Percentiles rank a stretch among this genome's conserved stretches.
These are phyloP conservation scores for Lactarius trivialis DNA, from an alignment of 768 basidiomycete species.

Conservation along the genomic window DNA sequence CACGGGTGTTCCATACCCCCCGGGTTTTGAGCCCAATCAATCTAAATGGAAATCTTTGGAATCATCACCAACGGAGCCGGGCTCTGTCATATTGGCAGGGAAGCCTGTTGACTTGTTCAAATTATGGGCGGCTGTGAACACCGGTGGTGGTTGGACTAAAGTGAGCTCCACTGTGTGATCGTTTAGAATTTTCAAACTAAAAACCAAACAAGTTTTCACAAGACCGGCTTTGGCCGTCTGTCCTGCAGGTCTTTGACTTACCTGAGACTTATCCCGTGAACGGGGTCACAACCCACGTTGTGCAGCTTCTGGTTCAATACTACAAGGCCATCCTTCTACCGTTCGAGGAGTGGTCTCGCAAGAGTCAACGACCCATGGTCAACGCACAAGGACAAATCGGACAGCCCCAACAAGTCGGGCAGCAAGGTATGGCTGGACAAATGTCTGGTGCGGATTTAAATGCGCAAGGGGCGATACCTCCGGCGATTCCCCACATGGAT, in stretches of 20 bases:
- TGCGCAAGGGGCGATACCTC: conserved; percentile 15
- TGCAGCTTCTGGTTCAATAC: conserved; percentile 47
- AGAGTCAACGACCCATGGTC: conserved; percentile 51
- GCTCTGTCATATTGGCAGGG: conserved; percentile 61
- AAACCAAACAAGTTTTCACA: conserved; percentile 15
- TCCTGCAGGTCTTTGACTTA: conserved; percentile 39
- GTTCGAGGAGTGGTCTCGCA: conserved; percentile 67
- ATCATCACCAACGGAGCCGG: conserved; percentile 47
- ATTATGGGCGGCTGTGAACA: conserved; percentile 56
- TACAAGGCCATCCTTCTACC: conserved; percentile 60
- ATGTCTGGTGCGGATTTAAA: conserved; percentile 21
- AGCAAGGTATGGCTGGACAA: conserved; percentile 22
- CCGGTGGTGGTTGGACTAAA: conserved; percentile 53
- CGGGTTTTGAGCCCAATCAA: conserved; percentile 53
- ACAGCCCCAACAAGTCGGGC: conserved; percentile 27
- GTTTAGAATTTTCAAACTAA: conserved; percentile 5
- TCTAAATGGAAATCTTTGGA: conserved; percentile 66
- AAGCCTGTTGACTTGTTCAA: conserved; percentile 74
- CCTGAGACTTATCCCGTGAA: conserved; percentile 27
- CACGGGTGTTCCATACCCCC: conserved; percentile 51
- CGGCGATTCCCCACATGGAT: conserved; percentile 14
- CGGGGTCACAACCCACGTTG: conserved; percentile 41
- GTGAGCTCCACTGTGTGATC: conserved; percentile 35
- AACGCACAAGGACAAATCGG: conserved; percentile 35
- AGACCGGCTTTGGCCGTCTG: conserved; percentile 18